A percentile compares a stretch with the other conserved stretches of the same genome.
Conservation (phyloP, 305 asterid genomes). For the Fraxinus xanthoxyloides region DNA sequence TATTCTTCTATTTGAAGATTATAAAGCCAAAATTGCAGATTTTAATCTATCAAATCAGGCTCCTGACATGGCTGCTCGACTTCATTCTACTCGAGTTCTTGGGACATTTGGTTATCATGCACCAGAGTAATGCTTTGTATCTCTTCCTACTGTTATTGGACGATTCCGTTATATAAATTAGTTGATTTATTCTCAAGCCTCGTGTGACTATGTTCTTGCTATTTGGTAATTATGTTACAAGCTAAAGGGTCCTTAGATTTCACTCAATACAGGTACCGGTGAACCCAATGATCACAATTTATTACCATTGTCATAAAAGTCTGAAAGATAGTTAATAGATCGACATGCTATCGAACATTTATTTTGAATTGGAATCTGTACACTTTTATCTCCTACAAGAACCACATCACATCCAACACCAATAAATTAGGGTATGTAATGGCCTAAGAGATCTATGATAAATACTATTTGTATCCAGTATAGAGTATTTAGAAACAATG, state of each 20-base stretch:
- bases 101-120: conserved; percentile 97
- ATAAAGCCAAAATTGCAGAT: conserved; percentile 83
- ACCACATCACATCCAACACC: neutral
- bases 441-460: neutral
- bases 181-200: neutral
- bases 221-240: neutral
- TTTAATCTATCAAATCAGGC: conserved; percentile 95
- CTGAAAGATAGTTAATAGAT: neutral
- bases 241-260: neutral
- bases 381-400: neutral
- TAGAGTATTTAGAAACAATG: neutral
- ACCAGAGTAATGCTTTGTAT: conserved; percentile 11
- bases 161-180: neutral
- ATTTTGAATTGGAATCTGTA: neutral
- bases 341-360: neutral
- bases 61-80: conserved; percentile 98
- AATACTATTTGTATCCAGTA: neutral
- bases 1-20: conserved; percentile 66
- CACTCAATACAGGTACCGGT: neutral
- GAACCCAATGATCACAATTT: neutral
- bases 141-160: neutral
- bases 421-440: neutral
- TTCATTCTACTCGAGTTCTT: conserved; percentile 84
- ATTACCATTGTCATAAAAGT: neutral
- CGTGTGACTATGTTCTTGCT: neutral